A percentile compares a stretch with the other conserved stretches of the same genome.
Conservation (phyloP, 1,139 yeast species). For the Sugiyamaella sp. region DNA sequence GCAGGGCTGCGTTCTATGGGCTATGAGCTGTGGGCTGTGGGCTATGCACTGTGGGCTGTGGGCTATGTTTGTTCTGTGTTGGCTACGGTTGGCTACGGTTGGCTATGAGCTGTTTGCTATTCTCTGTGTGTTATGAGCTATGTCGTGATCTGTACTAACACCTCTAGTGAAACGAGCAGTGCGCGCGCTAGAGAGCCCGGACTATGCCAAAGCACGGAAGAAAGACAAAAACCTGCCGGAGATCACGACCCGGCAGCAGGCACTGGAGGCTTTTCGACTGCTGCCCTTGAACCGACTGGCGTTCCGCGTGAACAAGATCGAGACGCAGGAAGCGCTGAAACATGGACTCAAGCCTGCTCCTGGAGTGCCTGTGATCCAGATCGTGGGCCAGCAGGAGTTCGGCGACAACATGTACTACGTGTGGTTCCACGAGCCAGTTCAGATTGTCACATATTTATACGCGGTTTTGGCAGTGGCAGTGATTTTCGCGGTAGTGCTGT, state of each 20-base stretch:
- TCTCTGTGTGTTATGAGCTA: too few relatives aligned
- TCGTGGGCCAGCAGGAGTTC: constrained; percentile 68
- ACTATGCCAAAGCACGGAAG: constrained; percentile 61
- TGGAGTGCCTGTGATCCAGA: constrained; percentile 71
- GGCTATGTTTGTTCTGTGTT: too few relatives aligned
- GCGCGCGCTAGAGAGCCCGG: constrained; percentile 75
- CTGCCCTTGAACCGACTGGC: constrained; percentile 76
- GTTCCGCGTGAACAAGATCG: constrained; percentile 61
- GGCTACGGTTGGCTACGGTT: too few relatives aligned
- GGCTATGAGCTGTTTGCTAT: too few relatives aligned
- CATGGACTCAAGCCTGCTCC: constrained; percentile 68
- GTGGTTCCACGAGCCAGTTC: constrained; percentile 85
- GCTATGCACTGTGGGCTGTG: too few relatives aligned
- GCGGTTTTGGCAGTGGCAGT: constrained; percentile 66
- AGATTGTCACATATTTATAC: constrained; percentile 62
- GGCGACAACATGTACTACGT: constrained; percentile 79
- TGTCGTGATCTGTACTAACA: too few relatives aligned
- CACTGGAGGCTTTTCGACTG: constrained; percentile 62
- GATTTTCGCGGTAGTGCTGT: constrained; percentile 76
- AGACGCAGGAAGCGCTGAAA: constrained; percentile 68
- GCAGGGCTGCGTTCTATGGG: too few relatives aligned
- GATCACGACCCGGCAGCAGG: constrained; percentile 55
- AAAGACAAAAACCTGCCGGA: constrained; percentile 62
- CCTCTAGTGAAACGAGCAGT: constrained; percentile 63
- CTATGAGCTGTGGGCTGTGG: too few relatives aligned